Percentiles rank a stretch among this genome's conserved stretches.
phyloP scores from a whole-genome alignment of 352 stramenopile species.

The Pythium insidiosum region DNA sequence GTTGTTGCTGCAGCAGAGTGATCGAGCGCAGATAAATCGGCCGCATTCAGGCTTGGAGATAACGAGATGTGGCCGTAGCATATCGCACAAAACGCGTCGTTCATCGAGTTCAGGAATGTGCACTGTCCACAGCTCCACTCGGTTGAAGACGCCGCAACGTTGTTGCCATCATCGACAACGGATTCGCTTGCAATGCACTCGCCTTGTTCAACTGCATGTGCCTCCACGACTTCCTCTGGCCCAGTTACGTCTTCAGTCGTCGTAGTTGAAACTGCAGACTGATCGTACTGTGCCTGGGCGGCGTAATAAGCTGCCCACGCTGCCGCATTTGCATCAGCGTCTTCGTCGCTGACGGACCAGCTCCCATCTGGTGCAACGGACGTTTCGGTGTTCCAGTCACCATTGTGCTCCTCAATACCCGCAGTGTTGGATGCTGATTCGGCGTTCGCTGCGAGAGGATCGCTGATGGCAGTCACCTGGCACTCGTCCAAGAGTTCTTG shows the following conservation, averaged over 20 bases:
- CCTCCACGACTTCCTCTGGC: constrained; percentile 30
- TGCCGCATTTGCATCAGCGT: constrained; percentile 2
- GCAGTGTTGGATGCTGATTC: background rate
- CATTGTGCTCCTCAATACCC: background rate
- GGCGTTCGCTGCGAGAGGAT: constrained; percentile 3
- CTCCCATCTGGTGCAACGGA: background rate
- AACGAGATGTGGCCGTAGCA: constrained; percentile 47
- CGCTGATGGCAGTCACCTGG: constrained; percentile 3
- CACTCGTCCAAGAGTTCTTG: constrained; percentile 45
- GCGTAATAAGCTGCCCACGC: constrained; percentile 16
- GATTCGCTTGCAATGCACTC: no score
- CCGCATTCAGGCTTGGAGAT: constrained; percentile 10
- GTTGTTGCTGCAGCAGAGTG: constrained; percentile 1
- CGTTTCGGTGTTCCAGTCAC: background rate
- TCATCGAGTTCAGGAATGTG: constrained; percentile 48
- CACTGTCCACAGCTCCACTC: constrained; percentile 50
- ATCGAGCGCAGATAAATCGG: background rate
- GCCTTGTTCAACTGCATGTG: constrained; percentile 30
- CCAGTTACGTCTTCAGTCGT: no score
- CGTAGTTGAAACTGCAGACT: no score
- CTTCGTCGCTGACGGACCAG: background rate
- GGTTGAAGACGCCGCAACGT: no score
- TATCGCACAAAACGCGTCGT: constrained; percentile 53
- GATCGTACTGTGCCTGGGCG: constrained; percentile 7
- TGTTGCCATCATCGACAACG: no score